Base-by-base conservation (phyloP, 768 basidiomycete species). In the Hericium rajendrae region DNA sequence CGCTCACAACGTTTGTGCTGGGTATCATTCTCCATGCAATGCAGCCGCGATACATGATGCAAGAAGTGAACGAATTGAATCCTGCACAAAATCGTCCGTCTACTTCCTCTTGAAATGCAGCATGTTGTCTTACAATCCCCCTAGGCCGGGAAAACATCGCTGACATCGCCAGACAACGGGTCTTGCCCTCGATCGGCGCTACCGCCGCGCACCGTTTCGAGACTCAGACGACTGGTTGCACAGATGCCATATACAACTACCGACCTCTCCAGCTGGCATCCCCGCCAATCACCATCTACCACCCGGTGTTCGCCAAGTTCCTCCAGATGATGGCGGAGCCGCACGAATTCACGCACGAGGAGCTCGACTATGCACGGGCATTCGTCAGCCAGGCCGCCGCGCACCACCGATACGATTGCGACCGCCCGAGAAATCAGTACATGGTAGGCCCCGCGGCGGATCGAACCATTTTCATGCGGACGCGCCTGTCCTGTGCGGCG, bases 241-340 rank as follows among this genome's bases (percentile, higher is more conserved):
- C 24, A n/a, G 60, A 59, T 38, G 59, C 60, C n/a, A 49, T 56
- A 15, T 57, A 48, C 55, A 62, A 59, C 54, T 32, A 49, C 28
- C 58, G 60, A 4, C 60, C 60, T 12, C 18, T 48, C 15, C 24
- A 56, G 12, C 50, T 59, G 10, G n/a, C 20, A 1, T 51, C 55
- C 16, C 61, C 61, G 22, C 59, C 61, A 5, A 56, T 62, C 51
- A 38, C 50, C 39, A 53, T 60, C 20, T 62, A 62, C 26, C 55
- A 59, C n/a, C 55, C 59, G 16, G 59, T 60, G 1, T 62, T 62
- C 38, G 50, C 50, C 12, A 38, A 50, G 46, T 62, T 62, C 40
- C 38, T 50, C 41, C 41, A 43, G 41, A 43, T 43, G 16, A 43
- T 43, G 41, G 41, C 41, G 15, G 41, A 43, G 18, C 41, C 41